phyloP scores from a whole-genome alignment of 306 rosid genomes.

The Ceratonia siliqua region DNA sequence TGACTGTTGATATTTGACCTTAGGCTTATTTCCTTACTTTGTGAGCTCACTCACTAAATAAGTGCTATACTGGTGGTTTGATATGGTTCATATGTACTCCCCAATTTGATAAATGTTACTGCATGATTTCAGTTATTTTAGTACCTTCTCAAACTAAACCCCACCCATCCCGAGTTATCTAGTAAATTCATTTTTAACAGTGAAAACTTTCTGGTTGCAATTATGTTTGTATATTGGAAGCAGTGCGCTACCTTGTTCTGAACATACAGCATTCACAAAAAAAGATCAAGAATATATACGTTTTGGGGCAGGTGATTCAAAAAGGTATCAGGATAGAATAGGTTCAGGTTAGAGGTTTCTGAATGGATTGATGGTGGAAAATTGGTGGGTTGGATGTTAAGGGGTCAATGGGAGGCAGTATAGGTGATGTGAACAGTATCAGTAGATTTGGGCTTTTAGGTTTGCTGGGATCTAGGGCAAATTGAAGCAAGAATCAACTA shows the following conservation, averaged over 20 bases:
- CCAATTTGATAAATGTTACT: background rate
- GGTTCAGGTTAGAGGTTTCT: background rate
- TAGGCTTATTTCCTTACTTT: background rate
- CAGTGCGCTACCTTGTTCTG: background rate
- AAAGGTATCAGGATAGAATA: background rate
- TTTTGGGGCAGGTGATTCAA: background rate
- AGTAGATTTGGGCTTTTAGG: background rate
- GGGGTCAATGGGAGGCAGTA: background rate
- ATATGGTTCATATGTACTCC: too few relatives aligned
- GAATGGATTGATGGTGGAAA: background rate
- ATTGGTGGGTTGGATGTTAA: background rate
- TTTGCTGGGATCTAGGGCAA: background rate
- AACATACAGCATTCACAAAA: background rate
- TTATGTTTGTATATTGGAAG: background rate
- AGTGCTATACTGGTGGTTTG: background rate
- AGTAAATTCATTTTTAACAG: background rate
- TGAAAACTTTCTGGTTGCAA: background rate
- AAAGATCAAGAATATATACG: background rate
- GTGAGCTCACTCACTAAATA: constrained; percentile 6
- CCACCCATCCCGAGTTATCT: background rate
- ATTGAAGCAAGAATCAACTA: background rate
- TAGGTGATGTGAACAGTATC: background rate
- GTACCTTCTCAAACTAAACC: background rate
- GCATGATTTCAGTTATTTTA: background rate
- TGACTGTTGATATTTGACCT: background rate